Conservation (phyloP, 129 eudicot species). For the Erigeron canadensis region DNA sequence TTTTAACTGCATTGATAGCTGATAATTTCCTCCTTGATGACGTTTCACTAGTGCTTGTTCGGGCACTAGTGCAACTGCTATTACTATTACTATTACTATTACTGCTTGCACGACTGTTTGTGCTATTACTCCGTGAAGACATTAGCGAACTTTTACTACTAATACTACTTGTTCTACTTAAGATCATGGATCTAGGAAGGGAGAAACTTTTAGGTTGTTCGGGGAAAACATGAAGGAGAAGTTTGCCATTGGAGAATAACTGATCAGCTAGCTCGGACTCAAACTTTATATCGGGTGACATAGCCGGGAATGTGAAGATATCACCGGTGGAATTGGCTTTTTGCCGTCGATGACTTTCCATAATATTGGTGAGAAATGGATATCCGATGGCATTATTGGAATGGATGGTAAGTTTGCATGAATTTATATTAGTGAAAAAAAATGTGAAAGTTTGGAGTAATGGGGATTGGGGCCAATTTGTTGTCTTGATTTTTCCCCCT, state of each 20-base stretch:
- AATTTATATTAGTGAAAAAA: slow-evolving; percentile 26
- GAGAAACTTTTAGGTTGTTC: slow-evolving; percentile 27
- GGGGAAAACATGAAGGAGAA: slow-evolving; percentile 60
- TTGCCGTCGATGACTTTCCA: slow-evolving; percentile 33
- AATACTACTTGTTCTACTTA: slow-evolving; percentile 50
- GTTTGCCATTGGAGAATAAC: slow-evolving; percentile 59
- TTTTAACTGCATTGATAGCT: slow-evolving; percentile 14
- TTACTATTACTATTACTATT: slow-evolving; percentile 49
- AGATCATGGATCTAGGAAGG: slow-evolving; percentile 33
- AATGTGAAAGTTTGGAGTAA: slow-evolving; percentile 32
- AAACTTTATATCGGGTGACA: slow-evolving; percentile 14
- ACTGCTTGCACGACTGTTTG: slow-evolving; percentile 23
- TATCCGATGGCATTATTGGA: slow-evolving; percentile 9
- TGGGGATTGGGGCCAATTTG: slow-evolving; percentile 34
- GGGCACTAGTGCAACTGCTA: slow-evolving; percentile 53
- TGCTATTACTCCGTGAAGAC: slow-evolving; percentile 68
- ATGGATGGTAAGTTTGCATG: slow-evolving; percentile 4
- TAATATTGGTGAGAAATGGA: slow-evolving; percentile 16
- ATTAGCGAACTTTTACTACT: slow-evolving; percentile 52
- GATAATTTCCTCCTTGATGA: slow-evolving; percentile 31
- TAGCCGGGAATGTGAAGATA: slow-evolving; percentile 51
- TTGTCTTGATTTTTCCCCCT: slow-evolving; percentile 34
- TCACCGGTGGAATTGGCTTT: slow-evolving; percentile 37
- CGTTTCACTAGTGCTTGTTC: slow-evolving; percentile 58
- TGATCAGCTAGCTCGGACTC: slow-evolving; percentile 66